Evolutionary conservation across 768 basidiomycete species (phyloP).

Genomic region (Termitomyces heimii): DNA sequence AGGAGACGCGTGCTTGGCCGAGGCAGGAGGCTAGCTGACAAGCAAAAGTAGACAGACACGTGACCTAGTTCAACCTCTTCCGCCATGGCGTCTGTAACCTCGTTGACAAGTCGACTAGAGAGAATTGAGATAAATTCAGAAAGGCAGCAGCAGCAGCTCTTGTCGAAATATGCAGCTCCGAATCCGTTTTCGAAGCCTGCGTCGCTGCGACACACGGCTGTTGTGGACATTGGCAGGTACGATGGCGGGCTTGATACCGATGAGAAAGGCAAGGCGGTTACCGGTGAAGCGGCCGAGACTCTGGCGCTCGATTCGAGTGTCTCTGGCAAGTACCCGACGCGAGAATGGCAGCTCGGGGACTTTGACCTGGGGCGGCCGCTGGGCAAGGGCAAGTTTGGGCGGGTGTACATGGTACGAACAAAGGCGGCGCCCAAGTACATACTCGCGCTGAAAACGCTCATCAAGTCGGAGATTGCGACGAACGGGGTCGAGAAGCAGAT

Average conservation of each 20-base stretch:
- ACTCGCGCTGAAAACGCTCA: slow-evolving; percentile 92
- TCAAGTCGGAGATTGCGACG: slow-evolving; percentile 92
- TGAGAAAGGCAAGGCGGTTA: slow-evolving; percentile 63
- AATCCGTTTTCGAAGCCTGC: slow-evolving; percentile 40
- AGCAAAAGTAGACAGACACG: background rate
- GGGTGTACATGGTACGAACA: slow-evolving; percentile 97
- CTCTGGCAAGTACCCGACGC: slow-evolving; percentile 65
- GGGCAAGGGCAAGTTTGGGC: slow-evolving; percentile 97
- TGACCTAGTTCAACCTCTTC: background rate
- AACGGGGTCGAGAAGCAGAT: slow-evolving; percentile 94
- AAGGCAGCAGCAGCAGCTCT: slow-evolving; percentile 33
- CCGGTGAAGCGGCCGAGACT: slow-evolving; percentile 72
- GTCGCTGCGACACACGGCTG: too few relatives aligned
- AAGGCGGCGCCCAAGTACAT: slow-evolving; percentile 85
- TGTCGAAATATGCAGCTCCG: slow-evolving; percentile 71
- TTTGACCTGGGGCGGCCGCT: slow-evolving; percentile 95
- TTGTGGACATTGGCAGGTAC: slow-evolving; percentile 79
- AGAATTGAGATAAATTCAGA: background rate
- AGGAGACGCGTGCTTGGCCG: slow-evolving; percentile 37
- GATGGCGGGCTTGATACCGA: slow-evolving; percentile 92
- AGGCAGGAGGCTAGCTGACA: background rate
- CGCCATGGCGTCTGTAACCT: background rate
- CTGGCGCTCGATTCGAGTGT: slow-evolving; percentile 83
- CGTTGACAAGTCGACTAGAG: background rate
- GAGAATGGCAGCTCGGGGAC: slow-evolving; percentile 77